Base-by-base conservation (phyloP, 1,284 basidiomycete species). In the Prillingera fragicola region DNA sequence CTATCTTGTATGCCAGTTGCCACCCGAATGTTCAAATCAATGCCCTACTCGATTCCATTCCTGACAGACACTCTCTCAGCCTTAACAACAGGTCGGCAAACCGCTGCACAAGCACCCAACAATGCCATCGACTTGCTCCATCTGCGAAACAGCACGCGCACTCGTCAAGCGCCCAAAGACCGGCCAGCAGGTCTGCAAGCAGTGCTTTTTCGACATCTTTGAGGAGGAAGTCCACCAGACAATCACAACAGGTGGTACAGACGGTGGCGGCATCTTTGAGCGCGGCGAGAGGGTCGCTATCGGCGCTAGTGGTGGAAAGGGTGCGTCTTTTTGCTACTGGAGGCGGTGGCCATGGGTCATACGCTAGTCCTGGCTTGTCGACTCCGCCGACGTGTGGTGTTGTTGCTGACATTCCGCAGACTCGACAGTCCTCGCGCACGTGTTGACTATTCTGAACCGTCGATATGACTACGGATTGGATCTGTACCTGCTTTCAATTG, bases 221-320 rank as follows among this genome's bases (percentile, higher is more conserved):
- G 94, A 99, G 75, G 94, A 89, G 1, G 94, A 99, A 69, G 84
- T 99, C 26, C 95, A 99, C 73, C 85, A 94, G 65, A 97, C 95
- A 0, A 96, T 98, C 62, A 49, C 60, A 14, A 35, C 18, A 8
- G 44, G 52, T 14, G 52, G 15, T 5, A 80, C 75, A 3, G 77
- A 84, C 55, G 79, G 85, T 1, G 73, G 79, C 24, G 63, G 65
- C 27, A 77, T 98, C 12, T 99, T 99, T 75, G 80, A 81, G 60
- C 77, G 80, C n/a, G 91, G 94, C 25, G 91, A 99, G 71, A 78
- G 80, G 50, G 91, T 99, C 27, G 95, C 94, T 19, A 98, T 99
- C 50, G 94, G 94, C 34, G 94, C 95, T 41, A 95, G 90, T 41
- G 94, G 94, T 43, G 95, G 94, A 33, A 99, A 99, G 79, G 91